Conservation (phyloP, 1,284 basidiomycete species). For the Moesziomyces antarcticus region DNA sequence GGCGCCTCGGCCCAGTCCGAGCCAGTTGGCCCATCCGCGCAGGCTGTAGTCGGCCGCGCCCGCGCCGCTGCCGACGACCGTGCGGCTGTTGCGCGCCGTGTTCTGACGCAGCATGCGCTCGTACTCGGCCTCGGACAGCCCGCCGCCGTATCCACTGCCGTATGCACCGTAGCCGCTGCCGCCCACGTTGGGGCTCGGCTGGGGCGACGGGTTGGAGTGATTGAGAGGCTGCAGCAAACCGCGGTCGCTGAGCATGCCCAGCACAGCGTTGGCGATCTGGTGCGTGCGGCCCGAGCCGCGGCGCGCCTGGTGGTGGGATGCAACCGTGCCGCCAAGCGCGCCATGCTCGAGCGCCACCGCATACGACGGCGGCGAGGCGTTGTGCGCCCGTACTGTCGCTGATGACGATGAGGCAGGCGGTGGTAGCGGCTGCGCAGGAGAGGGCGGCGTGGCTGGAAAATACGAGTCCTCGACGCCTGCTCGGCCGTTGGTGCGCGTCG, state of each 20-base stretch:
- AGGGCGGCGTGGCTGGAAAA: constrained; percentile 38
- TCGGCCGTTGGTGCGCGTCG: constrained; percentile 11
- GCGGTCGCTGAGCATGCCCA: constrained; percentile 56
- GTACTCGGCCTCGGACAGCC: constrained; percentile 43
- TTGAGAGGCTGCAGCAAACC: constrained; percentile 50
- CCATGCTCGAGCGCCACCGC: constrained; percentile 27
- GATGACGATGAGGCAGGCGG: not conserved
- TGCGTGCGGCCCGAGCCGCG: constrained; percentile 50
- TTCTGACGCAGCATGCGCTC: constrained; percentile 42
- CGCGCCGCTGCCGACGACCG: not conserved
- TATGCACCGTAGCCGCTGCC: constrained; percentile 17
- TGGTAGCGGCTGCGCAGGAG: constrained; percentile 19
- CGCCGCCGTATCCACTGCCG: constrained; percentile 32
- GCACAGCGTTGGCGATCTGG: constrained; percentile 53
- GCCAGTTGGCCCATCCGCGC: constrained; percentile 35
- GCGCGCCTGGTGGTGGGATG: constrained; percentile 40
- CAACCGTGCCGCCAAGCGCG: constrained; percentile 33
- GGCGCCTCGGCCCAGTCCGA: constrained; percentile 15
- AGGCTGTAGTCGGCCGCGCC: constrained; percentile 24
- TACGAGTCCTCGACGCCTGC: constrained; percentile 35
- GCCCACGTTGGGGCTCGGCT: constrained; percentile 18
- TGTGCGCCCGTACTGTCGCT: not conserved
- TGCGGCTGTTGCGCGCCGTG: constrained; percentile 32
- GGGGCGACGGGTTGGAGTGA: constrained; percentile 34
- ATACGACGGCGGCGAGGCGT: constrained; percentile 29